Percentiles rank a stretch among this genome's conserved stretches.
Conservation (phyloP, 1,284 basidiomycete genomes). For the Rhodotorula sp. region DNA sequence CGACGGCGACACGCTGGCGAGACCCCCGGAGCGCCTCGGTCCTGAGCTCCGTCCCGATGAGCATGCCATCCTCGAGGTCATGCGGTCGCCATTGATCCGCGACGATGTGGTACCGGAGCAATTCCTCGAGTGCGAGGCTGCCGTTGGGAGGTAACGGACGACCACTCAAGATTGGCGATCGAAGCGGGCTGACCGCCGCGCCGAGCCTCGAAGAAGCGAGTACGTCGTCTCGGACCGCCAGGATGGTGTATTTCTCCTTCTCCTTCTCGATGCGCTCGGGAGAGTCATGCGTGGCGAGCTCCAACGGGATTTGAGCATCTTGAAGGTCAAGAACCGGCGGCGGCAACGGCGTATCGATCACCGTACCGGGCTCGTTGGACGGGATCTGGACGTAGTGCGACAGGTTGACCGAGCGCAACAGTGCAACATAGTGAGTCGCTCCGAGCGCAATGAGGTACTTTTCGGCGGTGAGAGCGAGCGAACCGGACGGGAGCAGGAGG, state of each 20-base stretch:
- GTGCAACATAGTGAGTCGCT: conserved; percentile 83
- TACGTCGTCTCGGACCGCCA: conserved; percentile 87
- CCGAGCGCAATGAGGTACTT: conserved; percentile 87
- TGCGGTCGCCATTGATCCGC: conserved; percentile 69
- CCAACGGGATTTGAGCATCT: conserved; percentile 1
- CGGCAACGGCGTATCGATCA: conserved; percentile 55
- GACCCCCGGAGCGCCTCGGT: conserved; percentile 66
- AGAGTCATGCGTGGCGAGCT: neutral
- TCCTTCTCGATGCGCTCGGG: conserved; percentile 31
- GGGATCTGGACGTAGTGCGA: conserved; percentile 74
- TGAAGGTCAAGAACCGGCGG: neutral
- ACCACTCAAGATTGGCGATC: conserved; percentile 19
- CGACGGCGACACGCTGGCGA: conserved; percentile 71
- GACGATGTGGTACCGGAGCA: conserved; percentile 79
- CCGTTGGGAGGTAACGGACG: conserved; percentile 62
- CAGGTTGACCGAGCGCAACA: conserved; percentile 78
- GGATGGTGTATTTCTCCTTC: conserved; percentile 49
- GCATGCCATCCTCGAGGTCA: conserved; percentile 69
- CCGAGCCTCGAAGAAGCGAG: conserved; percentile 50
- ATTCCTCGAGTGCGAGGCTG: conserved; percentile 63
- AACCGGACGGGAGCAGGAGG: conserved; percentile 73
- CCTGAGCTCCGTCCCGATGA: conserved; percentile 74
- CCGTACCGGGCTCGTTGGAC: conserved; percentile 59
- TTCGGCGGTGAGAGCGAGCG: conserved; percentile 82
- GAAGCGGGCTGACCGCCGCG: neutral